Conservation (phyloP, 192 early-diverging fungal genomes). For the Pilobolus umbonatus region DNA sequence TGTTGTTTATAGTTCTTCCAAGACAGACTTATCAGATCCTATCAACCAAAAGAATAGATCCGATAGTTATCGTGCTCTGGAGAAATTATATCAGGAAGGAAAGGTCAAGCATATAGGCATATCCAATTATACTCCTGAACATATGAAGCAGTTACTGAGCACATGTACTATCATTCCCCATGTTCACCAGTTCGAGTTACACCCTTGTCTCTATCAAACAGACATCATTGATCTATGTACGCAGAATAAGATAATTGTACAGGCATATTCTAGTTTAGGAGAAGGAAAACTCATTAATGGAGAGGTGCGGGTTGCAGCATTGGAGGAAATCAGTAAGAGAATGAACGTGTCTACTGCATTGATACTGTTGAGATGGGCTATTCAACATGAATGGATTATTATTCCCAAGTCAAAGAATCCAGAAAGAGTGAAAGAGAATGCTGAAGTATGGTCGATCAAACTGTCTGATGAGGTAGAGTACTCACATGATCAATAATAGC, state of each 20-base stretch:
- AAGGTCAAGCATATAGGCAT: conserved; percentile 66
- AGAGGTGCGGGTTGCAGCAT: conserved; percentile 8
- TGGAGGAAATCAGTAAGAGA: conserved; percentile 23
- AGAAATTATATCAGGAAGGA: conserved; percentile 50
- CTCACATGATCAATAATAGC: background rate
- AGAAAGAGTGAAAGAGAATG: conserved; percentile 39
- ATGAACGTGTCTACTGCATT: conserved; percentile 38
- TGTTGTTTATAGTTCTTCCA: conserved; percentile 6
- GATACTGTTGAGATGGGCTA: conserved; percentile 60
- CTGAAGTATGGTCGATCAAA: conserved; percentile 43
- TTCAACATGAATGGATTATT: conserved; percentile 58
- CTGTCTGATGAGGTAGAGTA: conserved; percentile 33
- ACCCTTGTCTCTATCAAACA: conserved; percentile 56
- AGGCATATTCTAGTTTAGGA: conserved; percentile 71
- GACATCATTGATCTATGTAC: conserved; percentile 55
- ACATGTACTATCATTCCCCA: conserved; percentile 54
- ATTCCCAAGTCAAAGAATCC: conserved; percentile 60
- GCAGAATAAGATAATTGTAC: conserved; percentile 50
- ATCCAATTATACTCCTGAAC: conserved; percentile 60
- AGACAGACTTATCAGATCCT: conserved; percentile 29
- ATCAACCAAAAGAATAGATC: conserved; percentile 46
- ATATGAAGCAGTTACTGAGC: conserved; percentile 54
- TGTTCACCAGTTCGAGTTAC: conserved; percentile 70
- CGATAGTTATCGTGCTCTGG: conserved; percentile 60
- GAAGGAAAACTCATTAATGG: conserved; percentile 46